phyloP scores from a whole-genome alignment of 1,139 yeast genomes.

The Magnusiomyces suaveolens region DNA sequence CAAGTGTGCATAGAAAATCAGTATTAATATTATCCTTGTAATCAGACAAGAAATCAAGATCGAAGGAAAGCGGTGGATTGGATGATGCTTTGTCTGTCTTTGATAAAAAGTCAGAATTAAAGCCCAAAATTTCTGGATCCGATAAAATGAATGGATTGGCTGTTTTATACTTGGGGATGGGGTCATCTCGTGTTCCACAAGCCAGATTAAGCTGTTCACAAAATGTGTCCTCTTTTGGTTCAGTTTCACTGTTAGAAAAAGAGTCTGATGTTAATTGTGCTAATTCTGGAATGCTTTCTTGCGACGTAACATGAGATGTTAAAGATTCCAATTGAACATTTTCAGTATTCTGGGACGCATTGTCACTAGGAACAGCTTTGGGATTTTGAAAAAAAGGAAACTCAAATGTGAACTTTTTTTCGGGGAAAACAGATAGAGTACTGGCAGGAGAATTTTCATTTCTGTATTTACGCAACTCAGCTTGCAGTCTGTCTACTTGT shows the following conservation, averaged over 20 bases:
- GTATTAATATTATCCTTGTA: constrained; percentile 30
- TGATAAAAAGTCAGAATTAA: not conserved
- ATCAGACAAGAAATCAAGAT: constrained; percentile 29
- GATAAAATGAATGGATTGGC: constrained; percentile 18
- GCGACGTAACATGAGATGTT: not conserved
- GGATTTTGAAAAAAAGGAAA: constrained; percentile 32
- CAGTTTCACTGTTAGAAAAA: constrained; percentile 18
- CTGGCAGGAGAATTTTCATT: constrained; percentile 2
- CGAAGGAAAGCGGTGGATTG: constrained; percentile 25
- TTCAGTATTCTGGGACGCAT: too few relatives aligned
- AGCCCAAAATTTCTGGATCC: constrained; percentile 13
- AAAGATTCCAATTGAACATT: too few relatives aligned
- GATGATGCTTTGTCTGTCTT: constrained; percentile 1
- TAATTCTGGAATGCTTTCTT: not conserved
- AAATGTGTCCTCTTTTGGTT: constrained; percentile 42
- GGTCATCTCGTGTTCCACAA: constrained; percentile 59
- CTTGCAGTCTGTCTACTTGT: constrained; percentile 66
- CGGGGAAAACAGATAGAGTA: constrained; percentile 2
- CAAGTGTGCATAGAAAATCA: constrained; percentile 27
- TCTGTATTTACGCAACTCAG: constrained; percentile 53
- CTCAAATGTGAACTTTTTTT: constrained; percentile 29
- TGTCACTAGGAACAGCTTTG: too few relatives aligned
- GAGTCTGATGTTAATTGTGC: constrained; percentile 6
- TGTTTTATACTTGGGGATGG: constrained; percentile 43
- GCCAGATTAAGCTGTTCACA: constrained; percentile 69